phyloP scores from a whole-genome alignment of 176 grass and related monocot genomes.

The Canna indica region DNA sequence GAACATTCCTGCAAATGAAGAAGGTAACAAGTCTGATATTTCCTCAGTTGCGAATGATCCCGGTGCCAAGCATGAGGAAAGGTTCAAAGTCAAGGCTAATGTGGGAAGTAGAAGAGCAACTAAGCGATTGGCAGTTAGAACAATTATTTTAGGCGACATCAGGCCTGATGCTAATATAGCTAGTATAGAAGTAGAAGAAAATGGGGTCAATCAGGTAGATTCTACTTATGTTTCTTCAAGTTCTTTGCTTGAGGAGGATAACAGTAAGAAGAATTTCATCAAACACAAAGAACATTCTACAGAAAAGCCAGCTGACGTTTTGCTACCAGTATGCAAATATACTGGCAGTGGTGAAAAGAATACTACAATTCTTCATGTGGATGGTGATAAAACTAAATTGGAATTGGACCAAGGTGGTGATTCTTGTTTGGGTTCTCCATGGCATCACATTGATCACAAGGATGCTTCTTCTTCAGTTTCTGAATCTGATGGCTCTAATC shows the following conservation, averaged over 20 bases:
- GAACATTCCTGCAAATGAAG: slow-evolving; percentile 39
- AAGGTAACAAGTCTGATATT: slow-evolving; percentile 20
- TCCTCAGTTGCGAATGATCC: slow-evolving; percentile 27
- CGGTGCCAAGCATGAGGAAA: slow-evolving; percentile 26
- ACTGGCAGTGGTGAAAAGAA: neutral
- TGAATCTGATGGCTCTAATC: slow-evolving; percentile 77
- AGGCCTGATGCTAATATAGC: slow-evolving; percentile 19
- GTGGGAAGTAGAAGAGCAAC: slow-evolving; percentile 6
- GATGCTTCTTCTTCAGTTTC: slow-evolving; percentile 54
- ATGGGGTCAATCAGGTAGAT: slow-evolving; percentile 29
- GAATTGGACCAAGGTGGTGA: slow-evolving; percentile 21
- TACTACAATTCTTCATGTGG: slow-evolving; percentile 9
- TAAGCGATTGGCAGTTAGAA: slow-evolving; percentile 20
- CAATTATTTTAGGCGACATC: slow-evolving; percentile 18
- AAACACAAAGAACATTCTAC: slow-evolving; percentile 18
- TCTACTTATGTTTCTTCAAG: slow-evolving; percentile 8
- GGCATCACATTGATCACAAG: slow-evolving; percentile 43
- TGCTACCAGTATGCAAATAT: too few relatives aligned
- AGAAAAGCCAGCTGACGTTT: slow-evolving; percentile 8
- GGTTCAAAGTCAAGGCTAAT: slow-evolving; percentile 20
- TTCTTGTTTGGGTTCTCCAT: slow-evolving; percentile 52
- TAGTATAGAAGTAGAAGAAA: slow-evolving; percentile 31
- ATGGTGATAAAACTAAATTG: slow-evolving; percentile 22
- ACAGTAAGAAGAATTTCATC: slow-evolving; percentile 15
- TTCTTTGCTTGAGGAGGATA: neutral